phyloP scores from a whole-genome alignment of 306 rosid species.

The Ceratonia siliqua region DNA sequence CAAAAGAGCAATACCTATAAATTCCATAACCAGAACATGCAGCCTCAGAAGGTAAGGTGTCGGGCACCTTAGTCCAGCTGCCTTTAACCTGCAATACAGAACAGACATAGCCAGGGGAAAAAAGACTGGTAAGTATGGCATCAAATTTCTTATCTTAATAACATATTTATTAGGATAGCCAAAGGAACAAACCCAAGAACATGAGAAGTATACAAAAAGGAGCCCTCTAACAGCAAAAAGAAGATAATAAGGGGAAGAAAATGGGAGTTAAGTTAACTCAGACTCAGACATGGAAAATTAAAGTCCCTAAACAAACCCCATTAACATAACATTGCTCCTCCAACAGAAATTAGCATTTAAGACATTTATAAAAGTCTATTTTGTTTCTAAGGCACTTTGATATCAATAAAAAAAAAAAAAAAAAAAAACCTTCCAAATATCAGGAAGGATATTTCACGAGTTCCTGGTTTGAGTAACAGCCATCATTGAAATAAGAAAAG shows the following conservation, averaged over 20 bases:
- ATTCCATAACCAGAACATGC: slow-evolving; percentile 91
- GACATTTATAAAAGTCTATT: background rate
- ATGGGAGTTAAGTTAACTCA: background rate
- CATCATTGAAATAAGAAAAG: background rate
- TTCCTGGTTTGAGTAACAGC: background rate
- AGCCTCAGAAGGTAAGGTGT: slow-evolving; percentile 56
- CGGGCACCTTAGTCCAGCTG: slow-evolving; percentile 86
- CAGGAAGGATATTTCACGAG: background rate
- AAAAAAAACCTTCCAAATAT: background rate
- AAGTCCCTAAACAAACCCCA: background rate
- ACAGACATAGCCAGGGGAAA: background rate
- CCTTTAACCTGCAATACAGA: slow-evolving; percentile 69
- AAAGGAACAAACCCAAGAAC: background rate
- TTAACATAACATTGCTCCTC: background rate
- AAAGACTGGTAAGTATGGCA: slow-evolving; percentile 4
- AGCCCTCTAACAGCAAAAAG: background rate
- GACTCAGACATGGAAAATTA: background rate
- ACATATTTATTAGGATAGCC: slow-evolving; percentile 2
- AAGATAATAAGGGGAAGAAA: background rate
- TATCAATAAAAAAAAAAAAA: background rate
- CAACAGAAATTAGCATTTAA: background rate
- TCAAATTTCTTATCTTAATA: slow-evolving; percentile 1
- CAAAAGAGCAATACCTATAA: slow-evolving; percentile 72
- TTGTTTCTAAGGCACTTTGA: background rate
- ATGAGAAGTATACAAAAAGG: background rate